Conservation (phyloP, 2,329 filamentous ascomycete genomes). For the Myriangium duriaei region DNA sequence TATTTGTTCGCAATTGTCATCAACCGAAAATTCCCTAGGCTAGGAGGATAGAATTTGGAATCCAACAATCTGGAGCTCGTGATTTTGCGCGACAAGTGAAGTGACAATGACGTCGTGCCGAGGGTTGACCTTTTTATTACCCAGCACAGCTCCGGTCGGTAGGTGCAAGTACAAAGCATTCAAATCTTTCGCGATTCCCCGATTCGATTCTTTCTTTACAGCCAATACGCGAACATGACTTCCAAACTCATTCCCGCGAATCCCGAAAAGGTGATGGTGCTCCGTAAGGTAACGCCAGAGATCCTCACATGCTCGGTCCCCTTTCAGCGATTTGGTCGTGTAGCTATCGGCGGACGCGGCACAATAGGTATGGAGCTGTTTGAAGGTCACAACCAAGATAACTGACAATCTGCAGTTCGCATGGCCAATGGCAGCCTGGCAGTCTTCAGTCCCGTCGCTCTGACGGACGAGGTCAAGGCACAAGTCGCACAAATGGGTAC, state of each 20-base stretch:
- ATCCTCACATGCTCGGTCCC: slow-evolving; percentile 71
- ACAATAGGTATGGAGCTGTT: slow-evolving; percentile 54
- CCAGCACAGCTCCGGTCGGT: too few relatives aligned
- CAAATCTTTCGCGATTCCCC: too few relatives aligned
- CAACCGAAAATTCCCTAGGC: too few relatives aligned
- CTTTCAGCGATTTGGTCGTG: slow-evolving; percentile 64
- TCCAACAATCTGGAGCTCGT: too few relatives aligned
- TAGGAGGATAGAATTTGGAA: too few relatives aligned
- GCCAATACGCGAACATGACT: too few relatives aligned
- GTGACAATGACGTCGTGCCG: too few relatives aligned
- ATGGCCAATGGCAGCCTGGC: slow-evolving; percentile 66
- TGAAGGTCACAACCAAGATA: background rate
- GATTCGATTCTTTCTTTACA: too few relatives aligned
- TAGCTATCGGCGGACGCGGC: slow-evolving; percentile 76
- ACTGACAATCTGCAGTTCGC: slow-evolving; percentile 44
- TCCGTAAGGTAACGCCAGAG: slow-evolving; percentile 68
- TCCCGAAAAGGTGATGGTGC: slow-evolving; percentile 77
- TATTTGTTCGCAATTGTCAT: too few relatives aligned
- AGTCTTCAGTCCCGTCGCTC: slow-evolving; percentile 81
- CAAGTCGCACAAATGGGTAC: slow-evolving; percentile 34
- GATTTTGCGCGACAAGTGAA: too few relatives aligned
- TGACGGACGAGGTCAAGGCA: slow-evolving; percentile 64
- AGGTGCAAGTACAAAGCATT: too few relatives aligned
- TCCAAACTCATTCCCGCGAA: slow-evolving; percentile 39
- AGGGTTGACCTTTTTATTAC: too few relatives aligned